A percentile compares a stretch with the other conserved stretches of the same genome.
These are phyloP conservation scores for Clohesyomyces aquaticus DNA, from an alignment of 495 filamentous ascomycete species.

Conservation along the genomic window DNA sequence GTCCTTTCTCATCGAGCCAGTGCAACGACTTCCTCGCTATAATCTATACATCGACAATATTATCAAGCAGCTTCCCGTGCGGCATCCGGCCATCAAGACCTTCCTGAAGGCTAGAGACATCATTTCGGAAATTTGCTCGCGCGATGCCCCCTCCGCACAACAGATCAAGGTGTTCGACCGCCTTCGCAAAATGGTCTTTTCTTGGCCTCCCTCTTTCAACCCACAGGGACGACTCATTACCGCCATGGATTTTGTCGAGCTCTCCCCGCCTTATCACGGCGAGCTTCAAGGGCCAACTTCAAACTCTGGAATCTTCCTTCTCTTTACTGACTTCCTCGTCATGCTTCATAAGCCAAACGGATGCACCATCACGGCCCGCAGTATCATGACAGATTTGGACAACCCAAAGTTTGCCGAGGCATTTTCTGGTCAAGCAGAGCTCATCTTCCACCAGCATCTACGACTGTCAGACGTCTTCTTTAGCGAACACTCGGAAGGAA, in stretches of 20 bases:
- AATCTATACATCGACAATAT: slow-evolving; percentile 96
- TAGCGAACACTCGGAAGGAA: slow-evolving; percentile 74
- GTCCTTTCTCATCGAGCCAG: slow-evolving; percentile 93
- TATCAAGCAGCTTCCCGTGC: slow-evolving; percentile 75
- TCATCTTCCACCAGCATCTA: slow-evolving; percentile 74
- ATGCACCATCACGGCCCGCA: slow-evolving; percentile 69
- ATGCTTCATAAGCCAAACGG: slow-evolving; percentile 69
- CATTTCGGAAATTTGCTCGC: slow-evolving; percentile 91
- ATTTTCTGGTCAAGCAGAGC: slow-evolving; percentile 57
- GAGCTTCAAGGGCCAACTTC: slow-evolving; percentile 47
- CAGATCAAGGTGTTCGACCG: slow-evolving; percentile 72
- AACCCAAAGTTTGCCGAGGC: slow-evolving; percentile 58
- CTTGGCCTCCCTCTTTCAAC: slow-evolving; percentile 75
- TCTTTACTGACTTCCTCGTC: slow-evolving; percentile 83
- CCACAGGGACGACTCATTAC: slow-evolving; percentile 80
- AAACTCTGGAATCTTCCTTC: slow-evolving; percentile 70
- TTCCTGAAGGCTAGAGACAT: slow-evolving; percentile 87
- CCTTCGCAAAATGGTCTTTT: slow-evolving; percentile 72
- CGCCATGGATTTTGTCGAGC: slow-evolving; percentile 79
- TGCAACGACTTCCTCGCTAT: slow-evolving; percentile 93
- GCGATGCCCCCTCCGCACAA: slow-evolving; percentile 69
- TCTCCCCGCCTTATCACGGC: slow-evolving; percentile 71
- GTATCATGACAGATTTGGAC: slow-evolving; percentile 80
- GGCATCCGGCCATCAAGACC: slow-evolving; percentile 76
- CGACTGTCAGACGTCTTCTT: slow-evolving; percentile 71